Conservation (phyloP, 805 yeast species). For the Tetrapisispora phaffii region DNA sequence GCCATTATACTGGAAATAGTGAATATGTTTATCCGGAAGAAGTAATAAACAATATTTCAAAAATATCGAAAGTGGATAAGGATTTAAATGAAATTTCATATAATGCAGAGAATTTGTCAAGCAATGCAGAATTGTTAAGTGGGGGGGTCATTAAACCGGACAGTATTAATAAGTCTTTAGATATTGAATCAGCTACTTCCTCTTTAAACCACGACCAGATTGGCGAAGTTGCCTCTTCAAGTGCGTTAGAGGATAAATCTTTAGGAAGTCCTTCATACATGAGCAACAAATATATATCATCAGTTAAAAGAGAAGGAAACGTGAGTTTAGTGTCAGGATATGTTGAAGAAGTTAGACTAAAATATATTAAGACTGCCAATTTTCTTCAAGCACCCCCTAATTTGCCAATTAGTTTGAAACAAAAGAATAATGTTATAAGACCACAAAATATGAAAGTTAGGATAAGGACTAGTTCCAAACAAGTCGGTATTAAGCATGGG, state of each 20-base stretch:
- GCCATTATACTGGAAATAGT: not conserved
- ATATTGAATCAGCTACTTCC: not conserved
- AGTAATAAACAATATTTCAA: too few relatives aligned
- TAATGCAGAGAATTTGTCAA: not conserved
- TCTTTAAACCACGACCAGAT: not conserved
- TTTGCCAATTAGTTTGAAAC: conserved; percentile 25
- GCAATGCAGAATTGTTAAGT: not conserved
- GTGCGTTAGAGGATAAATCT: not conserved
- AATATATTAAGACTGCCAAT: conserved; percentile 27
- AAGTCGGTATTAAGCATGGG: conserved; percentile 31
- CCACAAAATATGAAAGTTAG: conserved; percentile 28
- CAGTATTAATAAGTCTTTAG: not conserved
- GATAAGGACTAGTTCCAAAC: conserved; percentile 28
- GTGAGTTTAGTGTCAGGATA: conserved; percentile 26
- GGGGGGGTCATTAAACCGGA: not conserved
- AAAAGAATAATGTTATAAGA: conserved; percentile 25
- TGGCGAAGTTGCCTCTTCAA: not conserved
- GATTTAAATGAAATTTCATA: too few relatives aligned
- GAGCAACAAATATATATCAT: not conserved
- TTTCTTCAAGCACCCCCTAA: conserved; percentile 30
- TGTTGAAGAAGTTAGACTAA: conserved; percentile 26
- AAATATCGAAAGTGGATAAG: not conserved
- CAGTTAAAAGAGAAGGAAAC: conserved; percentile 13
- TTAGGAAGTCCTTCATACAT: not conserved
- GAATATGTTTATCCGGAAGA: not conserved